Evolutionary conservation across 495 filamentous ascomycete species (phyloP).

Genomic region (Tetracladium setigerum): DNA sequence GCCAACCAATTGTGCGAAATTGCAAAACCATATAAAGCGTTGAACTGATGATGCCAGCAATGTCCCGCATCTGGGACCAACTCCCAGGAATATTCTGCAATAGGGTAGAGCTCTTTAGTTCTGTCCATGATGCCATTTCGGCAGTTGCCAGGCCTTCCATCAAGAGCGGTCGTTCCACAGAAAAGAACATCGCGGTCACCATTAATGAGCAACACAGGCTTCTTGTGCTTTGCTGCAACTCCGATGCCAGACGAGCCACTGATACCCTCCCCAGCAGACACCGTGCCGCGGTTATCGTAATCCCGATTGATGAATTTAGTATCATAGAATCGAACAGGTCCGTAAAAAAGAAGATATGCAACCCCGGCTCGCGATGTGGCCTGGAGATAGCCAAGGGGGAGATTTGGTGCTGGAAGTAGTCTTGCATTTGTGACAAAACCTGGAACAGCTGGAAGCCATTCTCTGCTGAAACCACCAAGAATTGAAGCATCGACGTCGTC

Average conservation of each 20-base stretch:
- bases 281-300: not conserved
- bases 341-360: slow-evolving; percentile 7
- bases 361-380: not conserved
- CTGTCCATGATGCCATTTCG: not conserved
- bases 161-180: slow-evolving; percentile 2
- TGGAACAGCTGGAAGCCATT: not conserved
- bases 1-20: slow-evolving; percentile 5
- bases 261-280: slow-evolving; percentile 7
- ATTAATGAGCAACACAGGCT: slow-evolving; percentile 3
- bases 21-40: not conserved
- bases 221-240: not conserved
- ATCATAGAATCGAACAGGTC: slow-evolving; percentile 6
- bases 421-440: not conserved
- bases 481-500: slow-evolving; percentile 14
- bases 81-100: not conserved
- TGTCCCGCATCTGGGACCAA: slow-evolving; percentile 4
- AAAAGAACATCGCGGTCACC: slow-evolving; percentile 11
- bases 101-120: not conserved
- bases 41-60: slow-evolving; percentile 7
- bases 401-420: not conserved
- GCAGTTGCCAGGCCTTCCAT: slow-evolving; percentile 4
- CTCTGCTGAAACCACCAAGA: slow-evolving; percentile 13
- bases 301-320: not conserved
- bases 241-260: not conserved
- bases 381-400: slow-evolving; percentile 5